Base-by-base conservation (phyloP, 768 basidiomycete species). In the Mycena chlorophos region DNA sequence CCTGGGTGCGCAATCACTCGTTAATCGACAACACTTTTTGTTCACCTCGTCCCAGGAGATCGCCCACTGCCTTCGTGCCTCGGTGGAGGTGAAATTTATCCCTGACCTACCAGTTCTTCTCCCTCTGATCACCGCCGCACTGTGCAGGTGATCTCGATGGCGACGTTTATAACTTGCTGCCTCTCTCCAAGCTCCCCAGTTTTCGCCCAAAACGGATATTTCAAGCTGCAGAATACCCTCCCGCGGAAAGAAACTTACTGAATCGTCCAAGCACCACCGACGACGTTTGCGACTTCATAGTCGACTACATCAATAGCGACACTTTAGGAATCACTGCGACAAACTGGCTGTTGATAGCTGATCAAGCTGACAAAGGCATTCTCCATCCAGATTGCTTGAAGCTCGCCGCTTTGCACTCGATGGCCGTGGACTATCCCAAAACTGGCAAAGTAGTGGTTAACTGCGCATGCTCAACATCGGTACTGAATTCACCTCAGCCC, bases 401-500 rank as follows among this genome's bases (percentile, higher is more conserved):
- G 38, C 71, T 90, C 23, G 79, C 87, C 6, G 66, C 71, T 12
- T 69, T 88, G 14, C 85, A 87, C 62, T 85, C 82, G 30, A 70
- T 81, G 51, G 87, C 87, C 0, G 85, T 87, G 1, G 86, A 88
- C 65, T 88, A 82, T 60, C 82, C 84, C 0, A 86, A 86, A 67
- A 81, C 78, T 22, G 81, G 81, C 17, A 66, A 71, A 46, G 58
- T 60, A 43, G 19, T n/a, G 34, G 51, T 40, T 29, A 5, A 3
- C 17, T 30, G 5, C 12, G 5, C 27, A 16, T 27, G 14, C 19
- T 19, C 25, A n/a, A n/a, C 43, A 30, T 5, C 13, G 25, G 22
- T 2, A 19, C 1, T 10, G 1, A 29, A n/a, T 26, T 49, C 26
- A 31, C 23, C n/a, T 38, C 29, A 60, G 31, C 76, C 80, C 23